Base-by-base conservation (phyloP, 768 basidiomycete species). In the Heimioporus sp. region DNA sequence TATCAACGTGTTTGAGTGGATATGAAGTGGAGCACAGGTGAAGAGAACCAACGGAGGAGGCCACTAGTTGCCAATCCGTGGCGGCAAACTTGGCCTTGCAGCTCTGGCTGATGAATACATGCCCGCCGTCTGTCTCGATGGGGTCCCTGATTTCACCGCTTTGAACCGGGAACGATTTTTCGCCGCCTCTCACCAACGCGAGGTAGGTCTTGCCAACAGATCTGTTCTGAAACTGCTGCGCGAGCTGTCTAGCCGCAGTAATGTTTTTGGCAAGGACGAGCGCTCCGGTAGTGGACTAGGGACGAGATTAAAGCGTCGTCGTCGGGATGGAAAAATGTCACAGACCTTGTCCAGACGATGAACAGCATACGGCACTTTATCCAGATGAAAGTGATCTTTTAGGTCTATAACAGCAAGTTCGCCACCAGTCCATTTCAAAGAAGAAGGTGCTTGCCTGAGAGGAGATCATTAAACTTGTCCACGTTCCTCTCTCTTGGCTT, bases 291-390 rank as follows among this genome's bases (percentile, higher is more conserved):
- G 85, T 87, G 2, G 72, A 65, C 86, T 87, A 43, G 6, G 36
- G 40, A 20, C 9, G 12, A 48, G 38, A 31, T 60, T 15, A 48
- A 37, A 12, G 24, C 19, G 31, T 35, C 19, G n/a, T 11, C 4
- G n/a, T 39, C 6, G 38, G 36, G 5, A 20, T 28, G 16, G 13
- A 46, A 21, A 48, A 38, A 15, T 9, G 40, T 20, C 15, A 56
- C 64, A 15, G 21, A 82, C 86, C 73, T 83, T 85, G 70, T 87
- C 86, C 5, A 88, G 74, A 13, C 86, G 78, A 61, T 88, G 86
- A 19, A 87, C 77, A 7, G 79, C 70, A 48, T 72, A 71, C 8
- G 79, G 83, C n/a, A 65, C 52, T 21, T 49, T 56, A 15, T 62
- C 57, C 43, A 79, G 59, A 13, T 61, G 56, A 44, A 79, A 65